A percentile compares a stretch with the other conserved stretches of the same genome.
Evolutionary conservation across 2,329 filamentous ascomycete species (phyloP).

Genomic region (Dryadomyces quercivorus): DNA sequence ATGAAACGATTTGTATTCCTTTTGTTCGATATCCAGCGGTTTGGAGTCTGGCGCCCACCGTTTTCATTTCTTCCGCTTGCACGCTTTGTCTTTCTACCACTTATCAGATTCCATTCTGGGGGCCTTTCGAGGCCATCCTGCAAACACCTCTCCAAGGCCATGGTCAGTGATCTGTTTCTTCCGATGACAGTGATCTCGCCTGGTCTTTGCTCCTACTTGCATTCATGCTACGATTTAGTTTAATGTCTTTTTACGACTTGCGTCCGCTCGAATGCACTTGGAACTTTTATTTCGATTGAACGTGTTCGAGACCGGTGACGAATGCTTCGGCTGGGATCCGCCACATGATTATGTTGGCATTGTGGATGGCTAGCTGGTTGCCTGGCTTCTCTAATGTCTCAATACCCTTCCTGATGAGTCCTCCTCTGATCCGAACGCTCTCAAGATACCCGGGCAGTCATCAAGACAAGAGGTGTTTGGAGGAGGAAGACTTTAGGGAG

Average conservation of each 20-base stretch:
- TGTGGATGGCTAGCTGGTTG: background rate
- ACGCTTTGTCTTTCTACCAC: background rate
- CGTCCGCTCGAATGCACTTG: no score
- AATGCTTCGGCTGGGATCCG: no score
- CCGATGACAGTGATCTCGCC: background rate
- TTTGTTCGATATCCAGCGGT: slow-evolving; percentile 15
- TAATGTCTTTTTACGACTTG: background rate
- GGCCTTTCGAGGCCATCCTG: background rate
- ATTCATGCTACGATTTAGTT: background rate
- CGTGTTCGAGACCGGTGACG: background rate
- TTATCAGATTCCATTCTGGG: background rate
- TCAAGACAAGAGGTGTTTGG: background rate
- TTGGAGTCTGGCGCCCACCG: slow-evolving; percentile 16
- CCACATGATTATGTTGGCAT: no score
- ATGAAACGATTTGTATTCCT: slow-evolving; percentile 15
- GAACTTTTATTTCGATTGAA: background rate
- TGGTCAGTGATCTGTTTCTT: background rate
- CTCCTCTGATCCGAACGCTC: background rate
- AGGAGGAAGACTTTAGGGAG: background rate
- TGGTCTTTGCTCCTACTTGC: background rate
- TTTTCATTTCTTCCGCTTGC: background rate
- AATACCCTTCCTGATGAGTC: background rate
- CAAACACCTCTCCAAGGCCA: background rate
- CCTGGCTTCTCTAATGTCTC: background rate
- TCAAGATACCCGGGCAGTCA: background rate